Percentiles rank a stretch among this genome's conserved stretches.
Conservation (phyloP, 2,329 filamentous ascomycete genomes). For the Sclerotiophoma versabilis region DNA sequence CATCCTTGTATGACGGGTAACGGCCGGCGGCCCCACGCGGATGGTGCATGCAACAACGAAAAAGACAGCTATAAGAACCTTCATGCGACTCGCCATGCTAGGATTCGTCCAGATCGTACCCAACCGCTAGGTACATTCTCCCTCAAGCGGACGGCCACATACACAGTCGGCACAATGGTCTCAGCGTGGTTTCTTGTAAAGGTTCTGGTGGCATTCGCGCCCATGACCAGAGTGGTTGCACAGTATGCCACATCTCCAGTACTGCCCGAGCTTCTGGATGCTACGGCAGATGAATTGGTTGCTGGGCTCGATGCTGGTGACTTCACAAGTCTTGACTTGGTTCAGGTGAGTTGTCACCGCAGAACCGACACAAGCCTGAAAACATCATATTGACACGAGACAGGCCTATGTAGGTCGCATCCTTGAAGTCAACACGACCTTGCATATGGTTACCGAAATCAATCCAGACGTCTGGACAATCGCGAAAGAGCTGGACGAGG, state of each 20-base stretch:
- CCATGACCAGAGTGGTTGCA: slow-evolving; percentile 23
- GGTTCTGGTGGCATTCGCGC: slow-evolving; percentile 29
- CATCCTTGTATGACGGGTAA: slow-evolving; percentile 21
- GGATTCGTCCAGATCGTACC: not conserved
- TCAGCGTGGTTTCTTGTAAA: slow-evolving; percentile 26
- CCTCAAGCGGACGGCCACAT: not conserved
- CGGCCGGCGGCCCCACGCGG: slow-evolving; percentile 19
- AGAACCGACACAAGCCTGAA: no score
- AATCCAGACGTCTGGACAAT: slow-evolving; percentile 63
- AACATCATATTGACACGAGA: slow-evolving; percentile 1
- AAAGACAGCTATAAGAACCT: slow-evolving; percentile 21
- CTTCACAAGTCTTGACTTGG: slow-evolving; percentile 66
- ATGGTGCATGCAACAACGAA: slow-evolving; percentile 5
- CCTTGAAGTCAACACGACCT: slow-evolving; percentile 59
- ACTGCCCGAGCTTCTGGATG: slow-evolving; percentile 57
- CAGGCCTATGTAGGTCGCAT: slow-evolving; percentile 62
- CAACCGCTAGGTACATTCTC: not conserved
- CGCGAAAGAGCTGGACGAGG: slow-evolving; percentile 56
- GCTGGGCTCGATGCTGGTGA: slow-evolving; percentile 57
- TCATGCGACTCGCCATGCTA: not conserved
- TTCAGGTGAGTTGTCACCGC: slow-evolving; percentile 38
- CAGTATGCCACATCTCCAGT: slow-evolving; percentile 17
- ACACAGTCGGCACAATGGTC: slow-evolving; percentile 27
- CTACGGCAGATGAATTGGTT: slow-evolving; percentile 59
- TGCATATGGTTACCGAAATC: slow-evolving; percentile 62